These are phyloP conservation scores for Mallotus repandus DNA, from an alignment of 441 rosid species.

Conservation along the genomic window DNA sequence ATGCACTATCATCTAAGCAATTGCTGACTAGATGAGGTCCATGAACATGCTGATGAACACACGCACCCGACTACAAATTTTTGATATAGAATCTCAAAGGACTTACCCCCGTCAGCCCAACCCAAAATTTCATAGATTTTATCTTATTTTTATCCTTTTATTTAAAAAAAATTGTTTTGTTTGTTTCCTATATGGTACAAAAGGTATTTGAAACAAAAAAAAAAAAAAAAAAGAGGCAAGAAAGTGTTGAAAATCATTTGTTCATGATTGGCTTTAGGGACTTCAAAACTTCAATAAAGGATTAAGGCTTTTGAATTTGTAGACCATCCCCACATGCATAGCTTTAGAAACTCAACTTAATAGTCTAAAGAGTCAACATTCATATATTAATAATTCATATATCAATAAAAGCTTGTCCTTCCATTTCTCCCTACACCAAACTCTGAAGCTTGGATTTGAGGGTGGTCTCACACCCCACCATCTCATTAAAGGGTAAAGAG, in stretches of 20 bases:
- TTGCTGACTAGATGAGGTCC: no score
- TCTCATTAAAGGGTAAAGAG: no score
- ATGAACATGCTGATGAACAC: no score
- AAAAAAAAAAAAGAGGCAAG: no score
- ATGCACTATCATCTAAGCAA: no score
- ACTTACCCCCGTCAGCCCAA: no score
- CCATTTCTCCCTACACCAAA: background rate
- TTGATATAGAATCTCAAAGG: no score
- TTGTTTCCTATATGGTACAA: background rate
- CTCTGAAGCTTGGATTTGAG: background rate
- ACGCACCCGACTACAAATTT: no score
- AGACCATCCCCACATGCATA: constrained; percentile 8
- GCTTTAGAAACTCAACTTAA: background rate
- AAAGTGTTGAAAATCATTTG: background rate
- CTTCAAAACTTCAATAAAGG: background rate
- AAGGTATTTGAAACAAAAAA: background rate
- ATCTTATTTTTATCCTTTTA: no score
- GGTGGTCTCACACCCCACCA: background rate
- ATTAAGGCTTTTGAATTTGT: constrained; percentile 9
- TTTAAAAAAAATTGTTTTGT: background rate
- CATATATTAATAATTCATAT: background rate
- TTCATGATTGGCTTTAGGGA: background rate
- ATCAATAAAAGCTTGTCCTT: background rate
- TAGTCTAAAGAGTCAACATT: background rate
- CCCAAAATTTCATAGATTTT: no score